A percentile compares a stretch with the other conserved stretches of the same genome.
Conservation (phyloP, 257 asterid genomes). For the Fraxinus anomala region DNA sequence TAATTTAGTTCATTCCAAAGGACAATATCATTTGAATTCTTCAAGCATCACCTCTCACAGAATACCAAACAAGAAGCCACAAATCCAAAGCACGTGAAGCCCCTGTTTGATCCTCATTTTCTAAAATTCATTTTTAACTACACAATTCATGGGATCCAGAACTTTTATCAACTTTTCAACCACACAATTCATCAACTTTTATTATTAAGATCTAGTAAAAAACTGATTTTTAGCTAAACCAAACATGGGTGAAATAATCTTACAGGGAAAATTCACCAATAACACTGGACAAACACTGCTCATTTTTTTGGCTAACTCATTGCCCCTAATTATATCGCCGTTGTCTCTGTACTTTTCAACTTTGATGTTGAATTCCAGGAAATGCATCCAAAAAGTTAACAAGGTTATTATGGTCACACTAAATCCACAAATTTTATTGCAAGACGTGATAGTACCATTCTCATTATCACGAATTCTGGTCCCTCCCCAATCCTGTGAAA, state of each 20-base stretch:
- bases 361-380: neutral
- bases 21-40: conserved; percentile 9
- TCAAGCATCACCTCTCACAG: neutral
- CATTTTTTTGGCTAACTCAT: conserved; percentile 9
- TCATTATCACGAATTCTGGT: neutral
- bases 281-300: neutral
- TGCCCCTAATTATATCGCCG: neutral
- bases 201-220: too few relatives aligned
- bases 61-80: conserved; percentile 15
- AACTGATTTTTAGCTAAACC: too few relatives aligned
- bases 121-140: too few relatives aligned
- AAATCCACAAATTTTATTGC: too few relatives aligned
- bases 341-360: neutral
- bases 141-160: too few relatives aligned
- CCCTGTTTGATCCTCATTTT: too few relatives aligned
- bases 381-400: neutral
- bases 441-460: too few relatives aligned
- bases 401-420: too few relatives aligned
- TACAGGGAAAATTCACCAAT: conserved; percentile 7
- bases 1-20: neutral
- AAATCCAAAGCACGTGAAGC: neutral
- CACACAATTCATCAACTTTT: too few relatives aligned
- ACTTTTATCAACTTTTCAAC: too few relatives aligned
- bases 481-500: neutral
- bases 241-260: neutral